phyloP scores from a whole-genome alignment of 1,284 basidiomycete species.

The Megacollybia platyphylla region DNA sequence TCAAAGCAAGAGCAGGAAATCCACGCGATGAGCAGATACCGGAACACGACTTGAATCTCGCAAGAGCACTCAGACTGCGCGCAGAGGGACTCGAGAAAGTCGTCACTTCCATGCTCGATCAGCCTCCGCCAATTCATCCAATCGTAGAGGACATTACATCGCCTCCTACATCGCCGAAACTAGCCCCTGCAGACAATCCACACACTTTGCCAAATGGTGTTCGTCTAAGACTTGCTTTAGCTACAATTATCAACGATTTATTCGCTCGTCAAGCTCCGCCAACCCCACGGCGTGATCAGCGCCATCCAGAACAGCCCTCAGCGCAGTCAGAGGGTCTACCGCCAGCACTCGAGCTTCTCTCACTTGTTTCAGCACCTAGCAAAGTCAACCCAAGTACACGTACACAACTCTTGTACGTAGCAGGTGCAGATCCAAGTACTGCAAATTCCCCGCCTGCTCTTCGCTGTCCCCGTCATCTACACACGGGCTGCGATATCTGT shows the following conservation, averaged over 20 bases:
- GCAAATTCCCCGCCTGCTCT: constrained; percentile 50
- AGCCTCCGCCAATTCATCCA: constrained; percentile 48
- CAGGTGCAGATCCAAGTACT: constrained; percentile 47
- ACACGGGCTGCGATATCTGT: constrained; percentile 61
- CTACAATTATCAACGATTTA: constrained; percentile 64
- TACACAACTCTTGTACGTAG: constrained; percentile 37
- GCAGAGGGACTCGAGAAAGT: constrained; percentile 73
- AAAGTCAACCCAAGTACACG: constrained; percentile 22
- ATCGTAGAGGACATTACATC: constrained; percentile 31
- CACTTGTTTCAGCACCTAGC: constrained; percentile 1
- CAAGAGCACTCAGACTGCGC: constrained; percentile 47
- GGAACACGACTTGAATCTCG: constrained; percentile 47
- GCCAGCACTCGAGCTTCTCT: constrained; percentile 1
- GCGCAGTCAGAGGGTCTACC: neutral
- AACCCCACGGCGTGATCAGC: constrained; percentile 32
- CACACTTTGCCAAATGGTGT: constrained; percentile 72
- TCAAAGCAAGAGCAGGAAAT: constrained; percentile 40
- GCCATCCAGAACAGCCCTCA: neutral
- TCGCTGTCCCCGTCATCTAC: constrained; percentile 60
- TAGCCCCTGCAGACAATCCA: constrained; percentile 21
- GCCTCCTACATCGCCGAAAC: constrained; percentile 37
- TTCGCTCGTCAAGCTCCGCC: constrained; percentile 59
- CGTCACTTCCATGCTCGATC: constrained; percentile 64
- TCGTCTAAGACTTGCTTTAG: constrained; percentile 55
- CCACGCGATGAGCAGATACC: constrained; percentile 38